A percentile compares a stretch with the other conserved stretches of the same genome.
Conservation (phyloP, 2,329 filamentous ascomycete genomes). For the Lomentospora prolificans region DNA sequence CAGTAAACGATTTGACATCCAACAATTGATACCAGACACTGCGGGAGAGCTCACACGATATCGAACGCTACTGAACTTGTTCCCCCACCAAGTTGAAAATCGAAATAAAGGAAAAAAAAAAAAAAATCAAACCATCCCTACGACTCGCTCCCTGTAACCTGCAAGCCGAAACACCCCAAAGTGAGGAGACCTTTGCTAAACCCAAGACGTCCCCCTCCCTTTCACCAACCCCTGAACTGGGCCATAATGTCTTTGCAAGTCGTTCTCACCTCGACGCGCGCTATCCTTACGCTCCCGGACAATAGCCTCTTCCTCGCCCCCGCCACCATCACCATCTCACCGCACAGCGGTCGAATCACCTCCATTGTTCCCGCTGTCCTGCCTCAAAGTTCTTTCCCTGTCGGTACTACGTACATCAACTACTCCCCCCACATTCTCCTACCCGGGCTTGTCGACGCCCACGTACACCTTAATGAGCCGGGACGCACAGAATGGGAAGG, state of each 20-base stretch:
- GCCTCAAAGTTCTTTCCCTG: constrained; percentile 65
- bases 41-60: no score
- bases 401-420: constrained; percentile 65
- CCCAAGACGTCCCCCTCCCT: no score
- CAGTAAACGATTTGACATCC: not conserved
- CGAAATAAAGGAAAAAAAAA: no score
- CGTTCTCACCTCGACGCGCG: constrained; percentile 75
- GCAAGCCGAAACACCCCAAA: no score
- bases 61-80: no score
- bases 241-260: constrained; percentile 16
- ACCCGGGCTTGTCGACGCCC: constrained; percentile 88
- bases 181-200: no score
- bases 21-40: not conserved
- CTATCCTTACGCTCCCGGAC: constrained; percentile 64
- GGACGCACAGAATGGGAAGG: constrained; percentile 98
- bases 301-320: constrained; percentile 57
- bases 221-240: constrained; percentile 1
- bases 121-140: no score
- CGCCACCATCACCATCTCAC: constrained; percentile 74
- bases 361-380: constrained; percentile 65
- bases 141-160: no score
- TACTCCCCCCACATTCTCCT: constrained; percentile 77
- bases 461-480: constrained; percentile 96
- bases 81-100: no score
- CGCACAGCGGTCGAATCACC: constrained; percentile 72